phyloP scores from a whole-genome alignment of 2,329 filamentous ascomycete species.

The Amauroascus niger region DNA sequence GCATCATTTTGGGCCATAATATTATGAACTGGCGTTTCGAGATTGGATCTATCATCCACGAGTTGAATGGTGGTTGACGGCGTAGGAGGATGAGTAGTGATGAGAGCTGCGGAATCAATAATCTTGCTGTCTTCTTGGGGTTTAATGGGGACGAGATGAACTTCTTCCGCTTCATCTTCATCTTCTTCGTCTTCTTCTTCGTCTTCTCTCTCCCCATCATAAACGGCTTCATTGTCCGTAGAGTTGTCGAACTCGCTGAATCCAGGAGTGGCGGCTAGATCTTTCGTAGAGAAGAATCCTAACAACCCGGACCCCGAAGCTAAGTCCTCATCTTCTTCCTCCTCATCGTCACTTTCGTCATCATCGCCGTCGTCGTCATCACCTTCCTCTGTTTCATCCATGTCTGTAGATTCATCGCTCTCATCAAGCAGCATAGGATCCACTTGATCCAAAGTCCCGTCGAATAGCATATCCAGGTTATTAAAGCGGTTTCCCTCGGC shows the following conservation, averaged over 20 bases:
- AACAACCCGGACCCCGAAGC: slow-evolving; percentile 40
- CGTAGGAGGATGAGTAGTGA: slow-evolving; percentile 1
- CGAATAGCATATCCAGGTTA: not conserved
- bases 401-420: slow-evolving; percentile 40
- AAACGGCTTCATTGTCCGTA: slow-evolving; percentile 16
- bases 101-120: not conserved
- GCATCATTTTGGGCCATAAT: not conserved
- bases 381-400: slow-evolving; percentile 41
- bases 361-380: slow-evolving; percentile 41
- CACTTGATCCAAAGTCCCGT: slow-evolving; percentile 33
- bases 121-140: slow-evolving; percentile 20
- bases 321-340: slow-evolving; percentile 42
- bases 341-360: slow-evolving; percentile 33
- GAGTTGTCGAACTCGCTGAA: slow-evolving; percentile 20
- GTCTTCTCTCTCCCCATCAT: slow-evolving; percentile 25
- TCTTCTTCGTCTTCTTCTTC: slow-evolving; percentile 34
- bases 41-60: not conserved
- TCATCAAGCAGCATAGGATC: slow-evolving; percentile 39
- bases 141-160: slow-evolving; percentile 15
- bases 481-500: not conserved
- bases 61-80: slow-evolving; percentile 2
- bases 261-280: slow-evolving; percentile 20
- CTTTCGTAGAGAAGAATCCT: slow-evolving; percentile 40
- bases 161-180: slow-evolving; percentile 19
- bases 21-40: not conserved